phyloP scores from a whole-genome alignment of 805 yeast genomes.

The Kregervanrija pseudodelftensis region DNA sequence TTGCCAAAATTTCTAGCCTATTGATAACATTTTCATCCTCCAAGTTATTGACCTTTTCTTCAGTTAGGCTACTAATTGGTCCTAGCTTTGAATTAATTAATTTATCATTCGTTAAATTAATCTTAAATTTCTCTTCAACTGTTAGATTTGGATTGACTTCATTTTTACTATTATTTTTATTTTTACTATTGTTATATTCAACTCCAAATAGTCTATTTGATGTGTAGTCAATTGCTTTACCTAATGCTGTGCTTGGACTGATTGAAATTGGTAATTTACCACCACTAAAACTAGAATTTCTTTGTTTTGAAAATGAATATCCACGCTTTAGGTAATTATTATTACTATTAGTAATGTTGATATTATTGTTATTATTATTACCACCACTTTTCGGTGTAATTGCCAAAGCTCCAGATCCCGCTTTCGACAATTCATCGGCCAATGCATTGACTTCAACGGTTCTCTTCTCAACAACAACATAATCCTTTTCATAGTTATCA shows the following conservation, averaged over 20 bases:
- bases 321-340: slow-evolving; percentile 2
- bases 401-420: slow-evolving; percentile 37
- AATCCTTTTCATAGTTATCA: slow-evolving; percentile 60
- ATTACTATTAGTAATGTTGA: background rate
- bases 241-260: slow-evolving; percentile 80
- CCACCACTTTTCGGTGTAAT: slow-evolving; percentile 13
- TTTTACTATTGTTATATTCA: slow-evolving; percentile 4
- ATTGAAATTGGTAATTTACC: slow-evolving; percentile 62
- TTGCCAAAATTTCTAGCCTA: slow-evolving; percentile 66
- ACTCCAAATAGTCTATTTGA: slow-evolving; percentile 78
- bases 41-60: background rate
- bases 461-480: slow-evolving; percentile 90
- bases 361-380: slow-evolving; percentile 16
- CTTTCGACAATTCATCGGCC: slow-evolving; percentile 80
- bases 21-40: slow-evolving; percentile 33
- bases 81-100: background rate
- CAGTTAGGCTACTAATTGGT: background rate
- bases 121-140: background rate
- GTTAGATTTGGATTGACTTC: background rate
- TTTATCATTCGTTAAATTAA: background rate
- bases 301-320: slow-evolving; percentile 20
- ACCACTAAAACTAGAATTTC: slow-evolving; percentile 58
- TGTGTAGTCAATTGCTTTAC: slow-evolving; percentile 82
- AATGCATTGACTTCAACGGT: slow-evolving; percentile 93
- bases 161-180: slow-evolving; percentile 9